phyloP scores from a whole-genome alignment of 176 grass and related monocot genomes.

The Triticum monococcum region DNA sequence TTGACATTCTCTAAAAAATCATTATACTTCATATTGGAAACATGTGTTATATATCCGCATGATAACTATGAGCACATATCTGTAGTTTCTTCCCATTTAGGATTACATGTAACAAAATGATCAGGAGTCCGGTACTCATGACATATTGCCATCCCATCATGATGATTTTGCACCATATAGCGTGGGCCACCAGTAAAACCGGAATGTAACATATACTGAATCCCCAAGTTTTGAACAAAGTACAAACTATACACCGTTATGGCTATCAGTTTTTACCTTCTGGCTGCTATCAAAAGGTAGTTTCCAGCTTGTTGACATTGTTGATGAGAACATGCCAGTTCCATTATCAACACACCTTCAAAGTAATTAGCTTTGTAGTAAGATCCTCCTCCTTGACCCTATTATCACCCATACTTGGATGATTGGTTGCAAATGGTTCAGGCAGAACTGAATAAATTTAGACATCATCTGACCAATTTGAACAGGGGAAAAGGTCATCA shows the following conservation, averaged over 20 bases:
- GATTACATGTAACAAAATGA: no score
- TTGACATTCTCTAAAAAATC: no score
- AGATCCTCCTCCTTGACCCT: conserved; percentile 15
- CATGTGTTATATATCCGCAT: no score
- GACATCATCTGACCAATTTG: background rate
- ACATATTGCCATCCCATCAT: no score
- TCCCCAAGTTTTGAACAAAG: background rate
- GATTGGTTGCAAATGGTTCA: conserved; percentile 16
- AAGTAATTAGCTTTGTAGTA: conserved; percentile 4
- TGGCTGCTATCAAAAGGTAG: background rate
- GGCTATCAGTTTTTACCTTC: background rate
- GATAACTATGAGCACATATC: no score
- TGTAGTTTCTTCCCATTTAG: no score
- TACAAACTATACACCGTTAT: background rate
- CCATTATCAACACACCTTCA: conserved; percentile 18
- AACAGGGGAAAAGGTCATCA: background rate
- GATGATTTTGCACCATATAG: no score
- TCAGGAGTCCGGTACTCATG: no score
- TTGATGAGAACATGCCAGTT: conserved; percentile 7
- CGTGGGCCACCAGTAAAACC: no score
- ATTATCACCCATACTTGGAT: conserved; percentile 3
- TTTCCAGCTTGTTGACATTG: conserved; percentile 2
- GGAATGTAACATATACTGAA: no score
- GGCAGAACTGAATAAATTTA: background rate
- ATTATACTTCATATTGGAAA: no score